phyloP scores from a whole-genome alignment of 1,284 basidiomycete genomes.

The Fistulina hepatica region DNA sequence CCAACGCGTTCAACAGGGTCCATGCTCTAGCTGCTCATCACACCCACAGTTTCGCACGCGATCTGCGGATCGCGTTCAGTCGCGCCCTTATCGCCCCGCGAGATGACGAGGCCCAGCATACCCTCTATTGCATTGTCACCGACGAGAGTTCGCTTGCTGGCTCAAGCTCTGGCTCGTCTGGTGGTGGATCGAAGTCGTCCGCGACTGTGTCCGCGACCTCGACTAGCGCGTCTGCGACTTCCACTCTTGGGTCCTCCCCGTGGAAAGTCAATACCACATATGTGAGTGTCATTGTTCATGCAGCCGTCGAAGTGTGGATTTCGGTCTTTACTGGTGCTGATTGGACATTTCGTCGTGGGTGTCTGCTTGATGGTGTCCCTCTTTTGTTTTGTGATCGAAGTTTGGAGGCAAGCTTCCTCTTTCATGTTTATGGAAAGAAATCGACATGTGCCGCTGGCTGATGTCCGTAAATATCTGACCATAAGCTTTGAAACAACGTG shows the following conservation, averaged over 20 bases:
- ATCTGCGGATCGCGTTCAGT: slow-evolving; percentile 55
- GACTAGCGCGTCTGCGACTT: not conserved
- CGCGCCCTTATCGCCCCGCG: slow-evolving; percentile 33
- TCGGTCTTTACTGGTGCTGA: too few relatives aligned
- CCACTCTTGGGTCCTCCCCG: not conserved
- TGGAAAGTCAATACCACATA: slow-evolving; percentile 7
- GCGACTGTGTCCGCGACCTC: not conserved
- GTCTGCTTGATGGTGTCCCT: not conserved
- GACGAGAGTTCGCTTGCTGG: slow-evolving; percentile 18
- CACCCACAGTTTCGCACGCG: slow-evolving; percentile 58
- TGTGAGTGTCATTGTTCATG: slow-evolving; percentile 27
- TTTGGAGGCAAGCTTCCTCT: too few relatives aligned
- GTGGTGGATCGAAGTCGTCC: slow-evolving; percentile 25
- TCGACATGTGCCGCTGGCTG: too few relatives aligned
- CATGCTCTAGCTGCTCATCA: too few relatives aligned
- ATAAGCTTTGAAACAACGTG: too few relatives aligned
- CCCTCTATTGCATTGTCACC: slow-evolving; percentile 31
- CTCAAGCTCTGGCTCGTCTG: slow-evolving; percentile 14
- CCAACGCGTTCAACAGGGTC: too few relatives aligned
- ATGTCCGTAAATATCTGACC: too few relatives aligned
- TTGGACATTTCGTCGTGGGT: too few relatives aligned
- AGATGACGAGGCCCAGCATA: slow-evolving; percentile 18
- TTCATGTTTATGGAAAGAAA: too few relatives aligned
- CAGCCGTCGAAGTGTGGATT: slow-evolving; percentile 24
- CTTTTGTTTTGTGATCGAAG: not conserved